These are phyloP conservation scores for Aphanomyces euteiches DNA, from an alignment of 352 stramenopile species.

Conservation along the genomic window DNA sequence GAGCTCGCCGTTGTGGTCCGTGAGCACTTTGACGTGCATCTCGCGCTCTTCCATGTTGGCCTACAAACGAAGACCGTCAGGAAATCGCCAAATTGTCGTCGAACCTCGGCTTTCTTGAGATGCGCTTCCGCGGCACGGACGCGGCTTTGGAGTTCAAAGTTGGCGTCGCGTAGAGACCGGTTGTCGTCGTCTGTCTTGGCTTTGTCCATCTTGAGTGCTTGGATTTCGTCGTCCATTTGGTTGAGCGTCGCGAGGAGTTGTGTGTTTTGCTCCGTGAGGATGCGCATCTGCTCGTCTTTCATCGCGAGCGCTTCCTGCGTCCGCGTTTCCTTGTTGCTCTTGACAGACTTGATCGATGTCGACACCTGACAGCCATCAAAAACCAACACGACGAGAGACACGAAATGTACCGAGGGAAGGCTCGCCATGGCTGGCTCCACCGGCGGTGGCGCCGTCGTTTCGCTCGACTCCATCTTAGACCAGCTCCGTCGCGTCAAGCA, in stretches of 20 bases:
- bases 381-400: no score
- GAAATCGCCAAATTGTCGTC: not conserved
- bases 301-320: conserved; percentile 90
- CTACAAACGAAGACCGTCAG: conserved; percentile 15
- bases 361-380: no score
- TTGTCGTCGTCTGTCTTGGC: conserved; percentile 89
- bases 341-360: conserved; percentile 21
- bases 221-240: conserved; percentile 76
- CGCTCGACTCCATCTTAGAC: no score
- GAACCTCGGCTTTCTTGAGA: conserved; percentile 50
- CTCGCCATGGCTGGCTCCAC: no score
- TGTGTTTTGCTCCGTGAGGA: conserved; percentile 91
- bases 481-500: no score
- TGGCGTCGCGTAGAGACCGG: conserved; percentile 83
- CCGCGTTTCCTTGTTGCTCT: conserved; percentile 82
- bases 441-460: no score
- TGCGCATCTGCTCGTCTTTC: conserved; percentile 95
- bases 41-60: conserved; percentile 86
- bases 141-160: conserved; percentile 91
- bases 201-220: conserved; percentile 52
- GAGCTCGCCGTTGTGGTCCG: conserved; percentile 94
- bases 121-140: conserved; percentile 81
- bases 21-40: conserved; percentile 92
- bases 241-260: conserved; percentile 86
- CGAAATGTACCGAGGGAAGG: no score